Percentiles rank a stretch among this genome's conserved stretches.
phyloP scores from a whole-genome alignment of 2,329 filamentous ascomycete species.

The Cercospora berteroae region DNA sequence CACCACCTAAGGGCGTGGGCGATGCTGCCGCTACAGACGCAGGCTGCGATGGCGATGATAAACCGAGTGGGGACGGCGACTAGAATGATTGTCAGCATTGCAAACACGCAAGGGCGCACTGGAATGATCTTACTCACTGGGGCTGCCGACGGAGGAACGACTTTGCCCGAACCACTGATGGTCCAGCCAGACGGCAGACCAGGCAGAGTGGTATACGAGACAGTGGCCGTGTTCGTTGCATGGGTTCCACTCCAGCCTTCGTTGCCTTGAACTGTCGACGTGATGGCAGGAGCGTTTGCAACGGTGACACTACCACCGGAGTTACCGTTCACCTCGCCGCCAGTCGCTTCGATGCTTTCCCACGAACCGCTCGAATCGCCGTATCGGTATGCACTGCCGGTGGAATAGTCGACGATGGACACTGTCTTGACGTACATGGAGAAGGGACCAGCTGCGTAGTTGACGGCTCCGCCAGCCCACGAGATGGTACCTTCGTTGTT shows the following conservation, averaged over 20 bases:
- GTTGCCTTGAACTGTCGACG: constrained; percentile 60
- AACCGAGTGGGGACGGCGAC: constrained; percentile 50
- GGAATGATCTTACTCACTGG: constrained; percentile 59
- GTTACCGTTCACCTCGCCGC: constrained; percentile 63
- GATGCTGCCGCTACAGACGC: constrained; percentile 45
- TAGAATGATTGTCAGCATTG: constrained; percentile 28
- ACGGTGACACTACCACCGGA: constrained; percentile 56
- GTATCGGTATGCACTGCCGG: constrained; percentile 81
- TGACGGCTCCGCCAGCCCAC: constrained; percentile 83
- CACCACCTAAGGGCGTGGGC: constrained; percentile 39
- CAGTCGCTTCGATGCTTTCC: constrained; percentile 78
- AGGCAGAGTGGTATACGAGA: constrained; percentile 48
- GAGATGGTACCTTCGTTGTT: constrained; percentile 80
- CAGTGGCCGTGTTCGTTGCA: constrained; percentile 38
- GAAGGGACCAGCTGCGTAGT: constrained; percentile 81
- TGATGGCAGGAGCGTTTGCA: constrained; percentile 59
- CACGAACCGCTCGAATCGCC: constrained; percentile 73
- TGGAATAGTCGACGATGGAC: constrained; percentile 85
- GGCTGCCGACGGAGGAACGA: constrained; percentile 68
- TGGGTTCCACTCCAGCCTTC: constrained; percentile 65
- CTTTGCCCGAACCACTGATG: constrained; percentile 74
- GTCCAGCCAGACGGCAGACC: constrained; percentile 77
- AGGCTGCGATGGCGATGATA: constrained; percentile 53
- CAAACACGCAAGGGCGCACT: constrained; percentile 29
- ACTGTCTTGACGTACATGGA: constrained; percentile 79